These are phyloP conservation scores for Anthracocystis walkeri DNA, from an alignment of 1,284 basidiomycete species.

Conservation along the genomic window DNA sequence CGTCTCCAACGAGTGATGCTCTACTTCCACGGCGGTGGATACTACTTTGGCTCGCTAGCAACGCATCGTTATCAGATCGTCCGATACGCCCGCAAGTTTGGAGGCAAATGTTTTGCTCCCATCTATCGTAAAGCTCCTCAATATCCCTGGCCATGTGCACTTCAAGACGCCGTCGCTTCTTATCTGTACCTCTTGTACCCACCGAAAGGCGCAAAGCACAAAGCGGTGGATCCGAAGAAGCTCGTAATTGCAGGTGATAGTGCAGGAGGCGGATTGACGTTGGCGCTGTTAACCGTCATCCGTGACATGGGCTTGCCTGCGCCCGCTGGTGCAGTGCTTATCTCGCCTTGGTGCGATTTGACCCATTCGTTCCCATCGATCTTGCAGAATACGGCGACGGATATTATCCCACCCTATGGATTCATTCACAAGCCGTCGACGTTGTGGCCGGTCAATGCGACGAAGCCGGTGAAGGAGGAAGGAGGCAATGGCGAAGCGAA, in stretches of 20 bases:
- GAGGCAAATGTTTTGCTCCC: slow-evolving; percentile 70
- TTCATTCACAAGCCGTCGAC: slow-evolving; percentile 68
- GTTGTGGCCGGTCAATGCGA: slow-evolving; percentile 63
- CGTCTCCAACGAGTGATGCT: slow-evolving; percentile 65
- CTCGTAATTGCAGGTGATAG: slow-evolving; percentile 89
- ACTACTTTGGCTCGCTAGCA: slow-evolving; percentile 73
- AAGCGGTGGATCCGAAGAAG: slow-evolving; percentile 82
- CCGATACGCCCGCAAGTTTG: slow-evolving; percentile 70
- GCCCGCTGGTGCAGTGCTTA: slow-evolving; percentile 75
- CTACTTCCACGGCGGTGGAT: slow-evolving; percentile 68
- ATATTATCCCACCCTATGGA: slow-evolving; percentile 74
- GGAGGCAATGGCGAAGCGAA: not conserved
- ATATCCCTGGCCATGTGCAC: slow-evolving; percentile 88
- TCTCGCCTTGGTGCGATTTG: slow-evolving; percentile 82
- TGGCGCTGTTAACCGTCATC: slow-evolving; percentile 89
- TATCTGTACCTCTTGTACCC: slow-evolving; percentile 82
- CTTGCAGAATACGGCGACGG: slow-evolving; percentile 81
- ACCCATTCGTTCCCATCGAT: slow-evolving; percentile 94
- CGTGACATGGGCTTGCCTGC: slow-evolving; percentile 84
- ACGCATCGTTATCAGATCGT: slow-evolving; percentile 72
- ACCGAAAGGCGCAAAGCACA: slow-evolving; percentile 75
- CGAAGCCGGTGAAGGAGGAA: slow-evolving; percentile 21
- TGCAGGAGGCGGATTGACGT: slow-evolving; percentile 87
- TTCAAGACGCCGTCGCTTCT: slow-evolving; percentile 87
- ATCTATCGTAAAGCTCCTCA: slow-evolving; percentile 69